A percentile compares a stretch with the other conserved stretches of the same genome.
phyloP scores from a whole-genome alignment of 2,329 filamentous ascomycete species.

The Scedosporium minutisporum region DNA sequence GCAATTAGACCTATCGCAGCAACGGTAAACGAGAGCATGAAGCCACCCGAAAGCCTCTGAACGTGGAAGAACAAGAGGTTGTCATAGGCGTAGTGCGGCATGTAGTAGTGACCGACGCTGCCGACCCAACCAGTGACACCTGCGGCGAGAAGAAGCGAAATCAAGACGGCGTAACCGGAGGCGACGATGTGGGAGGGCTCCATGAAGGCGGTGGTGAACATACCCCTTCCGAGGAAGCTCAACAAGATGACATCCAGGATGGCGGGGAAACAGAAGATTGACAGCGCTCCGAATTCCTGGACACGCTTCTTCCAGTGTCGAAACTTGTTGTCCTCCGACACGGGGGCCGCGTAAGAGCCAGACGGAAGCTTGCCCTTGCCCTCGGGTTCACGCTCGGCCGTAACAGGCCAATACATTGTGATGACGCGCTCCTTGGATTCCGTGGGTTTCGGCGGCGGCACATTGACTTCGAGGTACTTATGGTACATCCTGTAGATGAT shows the following conservation, averaged over 20 bases:
- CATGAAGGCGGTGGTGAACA: slow-evolving; percentile 53
- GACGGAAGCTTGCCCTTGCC: slow-evolving; percentile 4
- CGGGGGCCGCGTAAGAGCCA: neutral
- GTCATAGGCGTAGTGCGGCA: slow-evolving; percentile 29
- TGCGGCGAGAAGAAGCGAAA: slow-evolving; percentile 48
- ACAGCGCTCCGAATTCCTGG: slow-evolving; percentile 45
- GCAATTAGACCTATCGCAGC: slow-evolving; percentile 36
- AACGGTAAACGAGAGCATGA: slow-evolving; percentile 27
- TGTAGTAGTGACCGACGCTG: slow-evolving; percentile 52
- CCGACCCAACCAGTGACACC: slow-evolving; percentile 55
- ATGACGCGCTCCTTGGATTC: slow-evolving; percentile 17
- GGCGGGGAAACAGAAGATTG: slow-evolving; percentile 53
- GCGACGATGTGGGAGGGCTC: slow-evolving; percentile 38
- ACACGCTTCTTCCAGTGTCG: slow-evolving; percentile 15
- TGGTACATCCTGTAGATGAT: slow-evolving; percentile 24
- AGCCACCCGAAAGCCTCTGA: slow-evolving; percentile 35
- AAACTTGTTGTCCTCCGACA: slow-evolving; percentile 10
- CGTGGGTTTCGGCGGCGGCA: slow-evolving; percentile 15
- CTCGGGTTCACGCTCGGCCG: slow-evolving; percentile 13
- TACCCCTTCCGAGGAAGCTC: slow-evolving; percentile 47
- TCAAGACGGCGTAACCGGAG: slow-evolving; percentile 45
- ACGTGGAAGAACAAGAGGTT: slow-evolving; percentile 32
- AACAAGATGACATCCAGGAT: slow-evolving; percentile 51
- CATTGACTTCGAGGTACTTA: slow-evolving; percentile 16
- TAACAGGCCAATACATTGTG: slow-evolving; percentile 21